These are phyloP conservation scores for barley (Hordeum vulgare) DNA, from an alignment of 176 grass and related monocot species.

Conservation along the genomic window DNA sequence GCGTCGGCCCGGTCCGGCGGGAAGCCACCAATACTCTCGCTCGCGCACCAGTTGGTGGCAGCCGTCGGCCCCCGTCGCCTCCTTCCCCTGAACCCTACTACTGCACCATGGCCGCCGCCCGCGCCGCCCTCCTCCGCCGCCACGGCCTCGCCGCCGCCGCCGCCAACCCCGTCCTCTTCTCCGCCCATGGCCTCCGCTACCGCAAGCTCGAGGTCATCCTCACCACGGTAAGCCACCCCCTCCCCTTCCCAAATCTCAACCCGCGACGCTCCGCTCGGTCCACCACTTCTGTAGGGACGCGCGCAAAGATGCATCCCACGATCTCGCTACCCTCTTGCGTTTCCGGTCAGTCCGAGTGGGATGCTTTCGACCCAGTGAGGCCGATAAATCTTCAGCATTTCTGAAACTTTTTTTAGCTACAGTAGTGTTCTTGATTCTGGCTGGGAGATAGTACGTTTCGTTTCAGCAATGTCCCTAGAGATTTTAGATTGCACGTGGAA, in stretches of 20 bases:
- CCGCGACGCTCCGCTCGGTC: background rate
- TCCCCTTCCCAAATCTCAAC: background rate
- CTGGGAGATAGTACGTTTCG: no score
- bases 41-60: background rate
- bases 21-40: background rate
- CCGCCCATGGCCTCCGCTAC: conserved; percentile 61
- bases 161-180: conserved; percentile 62
- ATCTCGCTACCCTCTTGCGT: background rate
- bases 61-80: background rate
- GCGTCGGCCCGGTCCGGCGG: no score
- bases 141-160: background rate
- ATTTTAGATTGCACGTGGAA: background rate
- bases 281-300: background rate
- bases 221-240: conserved; percentile 62
- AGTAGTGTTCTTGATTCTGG: background rate
- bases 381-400: background rate
- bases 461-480: no score
- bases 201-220: conserved; percentile 95
- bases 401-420: background rate
- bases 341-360: background rate
- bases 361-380: background rate
- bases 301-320: background rate
- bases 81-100: background rate
- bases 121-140: conserved; percentile 33
- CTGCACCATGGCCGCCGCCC: conserved; percentile 47